Conservation (phyloP, 495 filamentous ascomycete genomes). For the Darksidea phi region DNA sequence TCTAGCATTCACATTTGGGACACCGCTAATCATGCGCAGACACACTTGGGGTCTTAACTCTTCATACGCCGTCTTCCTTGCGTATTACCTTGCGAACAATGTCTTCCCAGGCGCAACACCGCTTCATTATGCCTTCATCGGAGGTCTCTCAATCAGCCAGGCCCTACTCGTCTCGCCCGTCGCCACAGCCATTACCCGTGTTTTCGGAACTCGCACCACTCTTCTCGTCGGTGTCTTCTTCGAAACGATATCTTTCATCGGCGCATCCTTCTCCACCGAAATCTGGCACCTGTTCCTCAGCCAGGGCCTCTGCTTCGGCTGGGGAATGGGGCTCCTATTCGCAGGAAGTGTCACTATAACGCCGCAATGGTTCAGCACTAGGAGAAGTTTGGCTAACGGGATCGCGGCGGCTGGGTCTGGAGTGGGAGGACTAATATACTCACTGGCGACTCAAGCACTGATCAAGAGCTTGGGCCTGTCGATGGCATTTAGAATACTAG, state of each 20-base stretch:
- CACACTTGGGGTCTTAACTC: conserved; percentile 51
- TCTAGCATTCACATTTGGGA: too few species aligned
- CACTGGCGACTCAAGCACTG: conserved; percentile 54
- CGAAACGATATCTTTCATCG: conserved; percentile 46
- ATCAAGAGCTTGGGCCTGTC: conserved; percentile 60
- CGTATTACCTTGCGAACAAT: conserved; percentile 50
- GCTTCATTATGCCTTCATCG: conserved; percentile 55
- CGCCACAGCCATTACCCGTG: conserved; percentile 45
- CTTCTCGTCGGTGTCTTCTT: conserved; percentile 49
- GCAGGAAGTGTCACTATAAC: conserved; percentile 67
- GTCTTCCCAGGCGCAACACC: conserved; percentile 47
- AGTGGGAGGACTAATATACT: conserved; percentile 65
- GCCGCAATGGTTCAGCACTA: conserved; percentile 75
- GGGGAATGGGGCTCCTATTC: conserved; percentile 76
- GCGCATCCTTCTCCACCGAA: conserved; percentile 48
- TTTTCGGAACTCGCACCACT: conserved; percentile 44
- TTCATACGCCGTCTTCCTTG: conserved; percentile 53
- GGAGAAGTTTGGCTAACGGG: conserved; percentile 69
- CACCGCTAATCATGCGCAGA: conserved; percentile 4
- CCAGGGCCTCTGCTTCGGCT: conserved; percentile 74
- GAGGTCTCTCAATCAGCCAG: conserved; percentile 51
- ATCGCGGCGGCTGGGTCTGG: conserved; percentile 73
- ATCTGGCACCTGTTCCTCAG: conserved; percentile 63
- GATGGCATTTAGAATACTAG: conserved; percentile 71
- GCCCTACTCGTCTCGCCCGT: conserved; percentile 53